Percentiles rank a stretch among this genome's conserved stretches.
Evolutionary conservation across 2,329 filamentous ascomycete genomes (phyloP).

Genomic region (Colletotrichum neosansevieriae): DNA sequence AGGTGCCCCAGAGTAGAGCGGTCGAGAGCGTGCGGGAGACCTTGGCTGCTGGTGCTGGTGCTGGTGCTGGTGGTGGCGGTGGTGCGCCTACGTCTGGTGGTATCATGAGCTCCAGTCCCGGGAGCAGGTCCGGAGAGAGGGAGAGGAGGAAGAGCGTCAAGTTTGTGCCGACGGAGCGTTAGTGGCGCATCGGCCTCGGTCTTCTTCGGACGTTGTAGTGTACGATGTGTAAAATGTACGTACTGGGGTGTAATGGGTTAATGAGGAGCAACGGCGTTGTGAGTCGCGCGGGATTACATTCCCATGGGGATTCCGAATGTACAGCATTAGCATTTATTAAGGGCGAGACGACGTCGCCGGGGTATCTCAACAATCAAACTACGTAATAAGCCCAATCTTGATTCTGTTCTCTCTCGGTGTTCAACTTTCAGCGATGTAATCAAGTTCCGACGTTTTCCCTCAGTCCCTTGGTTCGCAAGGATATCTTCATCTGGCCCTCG

Average conservation of each 20-base stretch:
- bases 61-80: not conserved
- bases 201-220: slow-evolving; percentile 13
- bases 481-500: slow-evolving; percentile 59
- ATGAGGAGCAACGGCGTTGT: slow-evolving; percentile 4
- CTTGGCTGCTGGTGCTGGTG: slow-evolving; percentile 50
- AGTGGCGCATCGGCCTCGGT: slow-evolving; percentile 20
- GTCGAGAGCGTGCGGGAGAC: slow-evolving; percentile 71
- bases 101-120: slow-evolving; percentile 65
- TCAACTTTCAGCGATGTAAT: slow-evolving; percentile 10
- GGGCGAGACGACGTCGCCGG: slow-evolving; percentile 14
- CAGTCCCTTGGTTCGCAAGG: slow-evolving; percentile 67
- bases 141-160: slow-evolving; percentile 75
- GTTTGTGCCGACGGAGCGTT: slow-evolving; percentile 61
- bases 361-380: slow-evolving; percentile 38
- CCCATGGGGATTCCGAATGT: not conserved
- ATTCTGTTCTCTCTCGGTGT: not conserved
- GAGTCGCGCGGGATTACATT: not conserved
- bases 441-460: slow-evolving; percentile 56
- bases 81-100: slow-evolving; percentile 10
- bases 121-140: slow-evolving; percentile 54
- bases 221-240: not conserved
- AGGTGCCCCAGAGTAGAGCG: slow-evolving; percentile 69
- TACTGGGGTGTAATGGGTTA: not conserved
- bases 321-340: slow-evolving; percentile 27
- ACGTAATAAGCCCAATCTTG: slow-evolving; percentile 10